Base-by-base conservation (phyloP, 495 filamentous ascomycete species). In the Trichoderma gamsii region DNA sequence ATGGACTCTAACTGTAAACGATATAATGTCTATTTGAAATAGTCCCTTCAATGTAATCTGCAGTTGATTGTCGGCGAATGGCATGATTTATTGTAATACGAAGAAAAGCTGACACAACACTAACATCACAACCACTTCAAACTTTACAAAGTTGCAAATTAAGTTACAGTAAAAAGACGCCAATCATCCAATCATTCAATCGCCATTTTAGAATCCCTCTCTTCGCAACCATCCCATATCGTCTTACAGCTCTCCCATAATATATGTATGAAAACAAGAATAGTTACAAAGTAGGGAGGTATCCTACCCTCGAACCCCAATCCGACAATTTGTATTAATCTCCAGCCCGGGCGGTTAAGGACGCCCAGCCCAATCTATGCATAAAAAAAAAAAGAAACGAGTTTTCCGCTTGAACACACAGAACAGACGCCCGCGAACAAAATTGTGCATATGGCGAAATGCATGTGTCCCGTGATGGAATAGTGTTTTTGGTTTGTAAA, bases 351-450 rank as follows among this genome's bases (percentile, higher is more conserved):
- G 56, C 56, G 12, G 25, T 32, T 23, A 18, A 32, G 16, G 56
- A 61, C 25, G 56, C 56, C 56, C 25, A 29, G 56, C 56, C 56
- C 25, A 29, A 18, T 61, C 44, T 66, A 67, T 61, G 25, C 41
- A 46, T 41, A 29, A 63, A 68, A 49, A 51, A 56, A 44, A 38
- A 38, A 38, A 38, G 25, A 65, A 64, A 16, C 44, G 4, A 49
- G n/a, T 49, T 32, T 25, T 61, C 56, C 56, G 56, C 56, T 61
- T 25, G 29, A 61, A 61, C 56, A 61, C 51, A 25, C 56, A 61
- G 25, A 61, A 61, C 56, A 32, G 25, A 61, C 56, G 51, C 51
- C 51, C 51, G 51, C 51, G 41, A 69, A 41, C 66, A 44, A 38
- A 38, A 32, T 25, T 27, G 27, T 49, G 61, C 29, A 69, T 59